Evolutionary conservation across 257 asterid genomes (phyloP).

Genomic region (Solanum pennellii): DNA sequence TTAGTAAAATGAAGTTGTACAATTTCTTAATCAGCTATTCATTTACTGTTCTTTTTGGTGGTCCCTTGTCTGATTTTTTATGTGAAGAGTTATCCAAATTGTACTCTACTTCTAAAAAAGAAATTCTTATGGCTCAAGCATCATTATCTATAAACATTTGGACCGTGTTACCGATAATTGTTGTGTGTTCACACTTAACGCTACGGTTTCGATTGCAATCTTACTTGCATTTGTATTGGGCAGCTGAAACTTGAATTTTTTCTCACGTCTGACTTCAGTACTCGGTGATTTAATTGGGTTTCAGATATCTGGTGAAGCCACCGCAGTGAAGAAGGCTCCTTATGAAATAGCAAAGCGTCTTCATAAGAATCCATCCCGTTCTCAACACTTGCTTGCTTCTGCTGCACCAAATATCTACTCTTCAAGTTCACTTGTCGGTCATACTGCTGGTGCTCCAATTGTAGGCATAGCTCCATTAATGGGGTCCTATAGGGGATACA

Average conservation of each 20-base stretch:
- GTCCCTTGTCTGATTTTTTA: background rate
- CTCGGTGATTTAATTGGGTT: background rate
- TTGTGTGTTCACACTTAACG: background rate
- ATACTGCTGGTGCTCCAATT: slow-evolving; percentile 49
- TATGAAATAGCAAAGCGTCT: slow-evolving; percentile 69
- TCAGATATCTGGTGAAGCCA: slow-evolving; percentile 76
- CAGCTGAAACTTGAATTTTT: background rate
- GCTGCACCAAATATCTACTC: slow-evolving; percentile 46
- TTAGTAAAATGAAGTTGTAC: background rate
- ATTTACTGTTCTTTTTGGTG: background rate
- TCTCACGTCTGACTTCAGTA: background rate
- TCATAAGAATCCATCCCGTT: slow-evolving; percentile 84
- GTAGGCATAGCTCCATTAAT: slow-evolving; percentile 65
- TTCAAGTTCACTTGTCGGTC: slow-evolving; percentile 59
- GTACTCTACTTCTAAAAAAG: background rate
- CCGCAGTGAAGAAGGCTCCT: slow-evolving; percentile 73
- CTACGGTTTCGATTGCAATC: background rate
- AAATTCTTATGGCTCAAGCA: background rate
- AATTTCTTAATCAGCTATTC: background rate
- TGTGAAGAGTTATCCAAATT: background rate
- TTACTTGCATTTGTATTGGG: background rate
- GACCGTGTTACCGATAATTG: background rate
- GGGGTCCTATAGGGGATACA: slow-evolving; percentile 80
- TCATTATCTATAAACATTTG: background rate
- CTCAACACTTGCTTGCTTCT: slow-evolving; percentile 80